A percentile compares a stretch with the other conserved stretches of the same genome.
phyloP scores from a whole-genome alignment of 2,329 filamentous ascomycete species.

The Microthyrium microscopicum region DNA sequence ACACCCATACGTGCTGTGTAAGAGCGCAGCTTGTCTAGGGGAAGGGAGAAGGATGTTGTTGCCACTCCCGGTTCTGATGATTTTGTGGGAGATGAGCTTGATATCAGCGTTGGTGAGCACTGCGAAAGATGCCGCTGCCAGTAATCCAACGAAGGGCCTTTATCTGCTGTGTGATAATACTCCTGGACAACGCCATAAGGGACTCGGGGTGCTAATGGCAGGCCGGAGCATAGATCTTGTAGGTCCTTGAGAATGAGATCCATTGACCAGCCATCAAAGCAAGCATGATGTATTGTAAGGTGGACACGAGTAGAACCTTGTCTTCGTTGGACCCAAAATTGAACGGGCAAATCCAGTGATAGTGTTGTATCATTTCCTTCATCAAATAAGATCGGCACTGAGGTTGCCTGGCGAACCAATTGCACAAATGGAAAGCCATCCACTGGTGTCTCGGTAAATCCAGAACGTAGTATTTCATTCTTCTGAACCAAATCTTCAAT shows the following conservation, averaged over 20 bases:
- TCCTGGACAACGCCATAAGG: slow-evolving; percentile 2
- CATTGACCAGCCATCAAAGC: slow-evolving; percentile 91
- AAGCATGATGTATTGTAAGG: slow-evolving; percentile 58
- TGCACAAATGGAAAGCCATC: too few species aligned
- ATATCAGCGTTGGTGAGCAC: slow-evolving; percentile 3
- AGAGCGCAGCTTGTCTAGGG: slow-evolving; percentile 14
- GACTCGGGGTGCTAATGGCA: neutral
- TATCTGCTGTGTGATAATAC: slow-evolving; percentile 3
- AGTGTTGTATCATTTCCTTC: too few species aligned
- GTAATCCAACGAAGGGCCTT: slow-evolving; percentile 4
- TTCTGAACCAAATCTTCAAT: slow-evolving; percentile 16
- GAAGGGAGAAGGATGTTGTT: slow-evolving; percentile 1
- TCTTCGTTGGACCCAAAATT: slow-evolving; percentile 35
- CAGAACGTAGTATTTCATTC: slow-evolving; percentile 57
- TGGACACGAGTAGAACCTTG: slow-evolving; percentile 18
- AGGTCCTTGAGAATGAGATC: slow-evolving; percentile 59
- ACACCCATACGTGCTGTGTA: slow-evolving; percentile 28
- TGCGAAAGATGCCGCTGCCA: slow-evolving; percentile 8
- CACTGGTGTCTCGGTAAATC: slow-evolving; percentile 40
- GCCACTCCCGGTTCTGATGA: neutral
- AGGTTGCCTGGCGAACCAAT: too few species aligned
- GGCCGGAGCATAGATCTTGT: slow-evolving; percentile 14
- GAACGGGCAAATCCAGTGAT: too few species aligned
- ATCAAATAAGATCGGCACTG: too few species aligned
- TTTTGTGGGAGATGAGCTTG: too few species aligned